These are phyloP conservation scores for Penicillium malachiteum DNA, from an alignment of 495 filamentous ascomycete genomes.

Conservation along the genomic window DNA sequence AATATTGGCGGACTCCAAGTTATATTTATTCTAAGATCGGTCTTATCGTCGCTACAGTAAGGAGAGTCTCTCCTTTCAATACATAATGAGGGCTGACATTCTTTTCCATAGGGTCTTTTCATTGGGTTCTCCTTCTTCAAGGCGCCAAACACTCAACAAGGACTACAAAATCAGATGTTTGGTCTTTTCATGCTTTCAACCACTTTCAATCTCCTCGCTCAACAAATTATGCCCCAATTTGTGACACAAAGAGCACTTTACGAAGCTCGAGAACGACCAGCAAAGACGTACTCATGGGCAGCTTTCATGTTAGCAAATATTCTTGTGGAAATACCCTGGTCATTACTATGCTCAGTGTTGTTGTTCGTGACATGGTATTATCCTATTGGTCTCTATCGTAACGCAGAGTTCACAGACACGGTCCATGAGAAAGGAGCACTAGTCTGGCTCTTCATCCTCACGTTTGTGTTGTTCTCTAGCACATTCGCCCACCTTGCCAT, in stretches of 20 bases:
- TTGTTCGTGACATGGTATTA: constrained; percentile 60
- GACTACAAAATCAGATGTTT: constrained; percentile 81
- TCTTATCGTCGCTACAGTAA: constrained; percentile 10
- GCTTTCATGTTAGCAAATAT: constrained; percentile 47
- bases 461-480: constrained; percentile 48
- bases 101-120: constrained; percentile 42
- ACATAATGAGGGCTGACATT: constrained; percentile 38
- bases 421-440: constrained; percentile 44
- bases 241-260: constrained; percentile 60
- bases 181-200: constrained; percentile 75
- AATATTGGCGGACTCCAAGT: constrained; percentile 46
- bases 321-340: constrained; percentile 7
- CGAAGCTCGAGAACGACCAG: constrained; percentile 59
- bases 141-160: constrained; percentile 63
- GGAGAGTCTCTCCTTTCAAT: neutral
- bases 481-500: constrained; percentile 57
- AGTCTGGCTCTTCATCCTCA: constrained; percentile 48
- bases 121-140: constrained; percentile 81
- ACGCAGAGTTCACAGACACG: constrained; percentile 36
- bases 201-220: constrained; percentile 67
- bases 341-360: constrained; percentile 43
- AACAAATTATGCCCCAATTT: constrained; percentile 70
- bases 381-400: constrained; percentile 53
- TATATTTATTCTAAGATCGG: constrained; percentile 12
- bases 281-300: constrained; percentile 64